Conservation (phyloP, 176 grass and related monocot species). For the Carex scoparia region DNA sequence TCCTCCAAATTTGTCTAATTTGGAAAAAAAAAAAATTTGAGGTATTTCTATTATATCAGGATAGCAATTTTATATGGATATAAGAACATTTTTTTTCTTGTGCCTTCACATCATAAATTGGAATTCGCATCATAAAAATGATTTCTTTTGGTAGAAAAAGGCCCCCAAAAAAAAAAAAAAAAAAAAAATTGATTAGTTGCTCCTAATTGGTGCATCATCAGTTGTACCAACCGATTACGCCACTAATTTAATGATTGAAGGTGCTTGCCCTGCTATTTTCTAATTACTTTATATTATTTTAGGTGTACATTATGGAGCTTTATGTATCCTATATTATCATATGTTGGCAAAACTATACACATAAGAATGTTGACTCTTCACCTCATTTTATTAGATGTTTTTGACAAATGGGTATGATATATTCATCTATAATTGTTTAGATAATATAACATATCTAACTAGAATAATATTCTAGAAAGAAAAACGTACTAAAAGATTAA, state of each 20-base stretch:
- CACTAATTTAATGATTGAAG: conserved; percentile 27
- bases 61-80: background rate
- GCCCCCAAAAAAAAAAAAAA: background rate
- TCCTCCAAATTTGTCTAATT: background rate
- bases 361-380: background rate
- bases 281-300: background rate
- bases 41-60: background rate
- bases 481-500: too few relatives aligned
- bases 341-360: background rate
- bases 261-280: conserved; percentile 1
- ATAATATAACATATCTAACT: background rate
- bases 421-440: background rate
- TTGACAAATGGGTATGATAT: background rate
- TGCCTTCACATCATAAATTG: background rate
- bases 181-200: background rate
- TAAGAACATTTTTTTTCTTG: background rate
- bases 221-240: conserved; percentile 22
- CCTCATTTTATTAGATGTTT: conserved; percentile 13
- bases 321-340: background rate
- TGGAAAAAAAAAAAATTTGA: background rate
- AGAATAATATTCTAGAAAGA: background rate
- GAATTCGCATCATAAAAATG: background rate
- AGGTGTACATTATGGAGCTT: background rate
- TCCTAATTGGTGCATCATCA: conserved; percentile 8
- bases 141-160: conserved; percentile 16